A percentile compares a stretch with the other conserved stretches of the same genome.
phyloP scores from a whole-genome alignment of 192 early-diverging fungal genomes.

The Backusella luteola region DNA sequence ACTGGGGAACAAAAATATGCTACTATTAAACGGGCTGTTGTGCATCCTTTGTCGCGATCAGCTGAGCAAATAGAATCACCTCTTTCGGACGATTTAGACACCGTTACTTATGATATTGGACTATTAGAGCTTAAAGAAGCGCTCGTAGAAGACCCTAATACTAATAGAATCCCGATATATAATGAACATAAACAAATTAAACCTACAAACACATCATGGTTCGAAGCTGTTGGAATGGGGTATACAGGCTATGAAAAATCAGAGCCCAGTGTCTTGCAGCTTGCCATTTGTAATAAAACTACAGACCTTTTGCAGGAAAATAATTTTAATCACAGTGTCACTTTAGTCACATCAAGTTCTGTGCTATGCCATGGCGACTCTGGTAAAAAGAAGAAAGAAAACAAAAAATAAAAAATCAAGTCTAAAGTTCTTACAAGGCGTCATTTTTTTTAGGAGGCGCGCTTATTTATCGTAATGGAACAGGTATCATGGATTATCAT shows the following conservation, averaged over 20 bases:
- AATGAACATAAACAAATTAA: background rate
- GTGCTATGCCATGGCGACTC: conserved; percentile 20
- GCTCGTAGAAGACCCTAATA: background rate
- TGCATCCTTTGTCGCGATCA: background rate
- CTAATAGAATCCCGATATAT: background rate
- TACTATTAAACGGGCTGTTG: background rate
- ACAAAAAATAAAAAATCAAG: background rate
- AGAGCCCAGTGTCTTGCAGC: background rate
- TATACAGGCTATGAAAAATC: background rate
- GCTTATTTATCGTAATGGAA: background rate
- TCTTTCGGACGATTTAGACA: background rate
- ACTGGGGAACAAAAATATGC: background rate
- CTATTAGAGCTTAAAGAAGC: conserved; percentile 1
- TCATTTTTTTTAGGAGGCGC: conserved; percentile 8
- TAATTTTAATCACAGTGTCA: background rate
- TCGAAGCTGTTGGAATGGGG: conserved; percentile 15
- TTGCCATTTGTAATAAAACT: conserved; percentile 13
- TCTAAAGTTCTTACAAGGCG: background rate
- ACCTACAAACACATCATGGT: background rate
- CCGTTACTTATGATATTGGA: conserved; percentile 16
- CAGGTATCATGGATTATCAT: background rate
- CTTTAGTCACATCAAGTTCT: background rate
- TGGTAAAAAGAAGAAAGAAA: conserved; percentile 7
- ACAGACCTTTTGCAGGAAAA: background rate
- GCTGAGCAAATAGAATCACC: background rate